phyloP scores from a whole-genome alignment of 129 eudicot species.

The Glebionis coronaria region DNA sequence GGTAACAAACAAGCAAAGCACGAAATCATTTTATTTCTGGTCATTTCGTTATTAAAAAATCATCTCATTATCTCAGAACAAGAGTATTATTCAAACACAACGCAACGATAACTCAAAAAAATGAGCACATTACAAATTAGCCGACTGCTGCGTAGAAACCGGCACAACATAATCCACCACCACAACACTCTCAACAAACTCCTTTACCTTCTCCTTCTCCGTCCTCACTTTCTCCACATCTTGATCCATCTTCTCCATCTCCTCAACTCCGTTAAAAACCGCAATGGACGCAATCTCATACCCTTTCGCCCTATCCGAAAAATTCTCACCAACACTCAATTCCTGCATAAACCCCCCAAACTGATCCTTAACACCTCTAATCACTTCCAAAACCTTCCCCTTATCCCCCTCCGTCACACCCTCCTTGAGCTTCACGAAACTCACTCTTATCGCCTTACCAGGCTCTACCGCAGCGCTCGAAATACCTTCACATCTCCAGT shows the following conservation, averaged over 20 bases:
- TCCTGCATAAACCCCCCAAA: background rate
- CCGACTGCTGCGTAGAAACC: background rate
- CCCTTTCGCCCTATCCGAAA: background rate
- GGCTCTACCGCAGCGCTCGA: background rate
- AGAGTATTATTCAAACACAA: background rate
- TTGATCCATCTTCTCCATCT: background rate
- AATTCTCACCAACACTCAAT: background rate
- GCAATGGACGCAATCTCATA: background rate
- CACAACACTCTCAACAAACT: background rate
- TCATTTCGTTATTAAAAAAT: no score
- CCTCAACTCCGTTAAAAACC: background rate
- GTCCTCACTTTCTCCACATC: background rate
- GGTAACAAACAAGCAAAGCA: no score
- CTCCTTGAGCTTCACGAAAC: background rate
- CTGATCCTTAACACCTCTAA: background rate
- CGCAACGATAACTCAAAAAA: background rate
- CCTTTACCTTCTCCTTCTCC: background rate
- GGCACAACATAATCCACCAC: background rate
- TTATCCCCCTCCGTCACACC: background rate
- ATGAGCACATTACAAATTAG: background rate
- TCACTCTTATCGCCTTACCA: background rate
- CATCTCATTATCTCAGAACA: no score
- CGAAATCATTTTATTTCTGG: no score
- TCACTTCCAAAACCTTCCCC: background rate
- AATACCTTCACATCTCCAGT: background rate